Conservation (phyloP, 192 early-diverging fungal genomes). For the Rhizophagus prolifer region DNA sequence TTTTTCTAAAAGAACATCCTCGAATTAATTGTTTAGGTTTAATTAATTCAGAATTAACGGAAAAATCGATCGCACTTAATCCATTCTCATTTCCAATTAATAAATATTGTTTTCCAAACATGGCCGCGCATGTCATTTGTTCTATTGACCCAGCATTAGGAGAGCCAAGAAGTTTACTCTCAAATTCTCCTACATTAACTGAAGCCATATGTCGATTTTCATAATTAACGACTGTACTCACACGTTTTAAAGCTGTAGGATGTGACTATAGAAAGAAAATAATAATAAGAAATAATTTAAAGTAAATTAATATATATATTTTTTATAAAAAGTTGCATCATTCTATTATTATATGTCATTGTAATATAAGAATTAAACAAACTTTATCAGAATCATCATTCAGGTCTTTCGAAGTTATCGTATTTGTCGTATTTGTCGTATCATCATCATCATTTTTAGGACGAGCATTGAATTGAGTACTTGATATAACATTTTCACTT, state of each 20-base stretch:
- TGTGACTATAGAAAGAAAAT: background rate
- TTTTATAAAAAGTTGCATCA: no score
- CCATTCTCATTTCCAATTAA: conserved; percentile 23
- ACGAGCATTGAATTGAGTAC: background rate
- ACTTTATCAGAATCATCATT: background rate
- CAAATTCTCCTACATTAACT: conserved; percentile 11
- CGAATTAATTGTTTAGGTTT: conserved; percentile 17
- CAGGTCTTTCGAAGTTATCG: background rate
- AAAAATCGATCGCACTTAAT: conserved; percentile 13
- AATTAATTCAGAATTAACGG: conserved; percentile 13
- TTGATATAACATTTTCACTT: background rate
- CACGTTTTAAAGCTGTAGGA: background rate
- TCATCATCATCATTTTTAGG: background rate
- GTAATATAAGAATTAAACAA: background rate
- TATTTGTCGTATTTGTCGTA: background rate
- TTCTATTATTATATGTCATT: background rate
- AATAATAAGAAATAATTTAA: background rate
- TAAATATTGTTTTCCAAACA: conserved; percentile 26
- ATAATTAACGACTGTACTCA: background rate
- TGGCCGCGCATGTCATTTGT: background rate
- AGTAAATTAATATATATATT: background rate
- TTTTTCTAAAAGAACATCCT: conserved; percentile 15
- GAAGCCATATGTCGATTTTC: background rate
- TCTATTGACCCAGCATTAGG: background rate
- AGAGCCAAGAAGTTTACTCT: conserved; percentile 16